phyloP scores from a whole-genome alignment of 495 filamentous ascomycete species.

The Hypoxylon lienhwacheense region DNA sequence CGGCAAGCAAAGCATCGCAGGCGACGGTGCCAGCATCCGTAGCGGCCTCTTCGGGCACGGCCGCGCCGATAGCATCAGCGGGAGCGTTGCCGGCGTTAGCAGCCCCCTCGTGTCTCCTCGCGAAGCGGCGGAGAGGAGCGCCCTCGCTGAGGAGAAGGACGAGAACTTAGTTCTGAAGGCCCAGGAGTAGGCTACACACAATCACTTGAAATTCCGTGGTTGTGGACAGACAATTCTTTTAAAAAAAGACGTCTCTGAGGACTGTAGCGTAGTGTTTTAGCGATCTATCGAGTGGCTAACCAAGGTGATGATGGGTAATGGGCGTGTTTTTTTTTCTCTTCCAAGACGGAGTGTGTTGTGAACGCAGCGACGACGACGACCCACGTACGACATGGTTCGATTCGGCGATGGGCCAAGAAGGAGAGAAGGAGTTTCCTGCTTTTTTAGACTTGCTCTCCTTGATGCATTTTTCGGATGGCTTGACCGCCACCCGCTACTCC shows the following conservation, averaged over 20 bases:
- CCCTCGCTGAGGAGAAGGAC: constrained; percentile 38
- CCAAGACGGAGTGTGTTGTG: too few species aligned
- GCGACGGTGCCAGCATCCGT: constrained; percentile 77
- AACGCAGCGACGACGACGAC: constrained; percentile 14
- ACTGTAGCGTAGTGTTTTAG: background rate
- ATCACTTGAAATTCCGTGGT: background rate
- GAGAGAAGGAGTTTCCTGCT: background rate
- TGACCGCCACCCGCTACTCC: background rate
- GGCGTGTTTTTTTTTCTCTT: too few species aligned
- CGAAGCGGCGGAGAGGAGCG: constrained; percentile 42
- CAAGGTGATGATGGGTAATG: too few species aligned
- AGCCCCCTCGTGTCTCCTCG: constrained; percentile 65
- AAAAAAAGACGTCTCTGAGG: background rate
- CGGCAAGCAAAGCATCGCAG: constrained; percentile 61
- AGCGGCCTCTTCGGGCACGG: constrained; percentile 77
- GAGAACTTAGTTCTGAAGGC: constrained; percentile 20
- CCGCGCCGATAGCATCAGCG: constrained; percentile 77
- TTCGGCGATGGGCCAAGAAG: background rate
- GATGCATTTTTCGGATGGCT: constrained; percentile 1
- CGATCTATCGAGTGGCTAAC: background rate
- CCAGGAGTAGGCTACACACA: constrained; percentile 22
- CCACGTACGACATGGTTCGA: constrained; percentile 12
- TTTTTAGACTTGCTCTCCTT: background rate
- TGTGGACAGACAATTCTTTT: background rate
- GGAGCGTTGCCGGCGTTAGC: constrained; percentile 66